Evolutionary conservation across 1,284 basidiomycete genomes (phyloP).

Genomic region (Ceratobasidium sp.): DNA sequence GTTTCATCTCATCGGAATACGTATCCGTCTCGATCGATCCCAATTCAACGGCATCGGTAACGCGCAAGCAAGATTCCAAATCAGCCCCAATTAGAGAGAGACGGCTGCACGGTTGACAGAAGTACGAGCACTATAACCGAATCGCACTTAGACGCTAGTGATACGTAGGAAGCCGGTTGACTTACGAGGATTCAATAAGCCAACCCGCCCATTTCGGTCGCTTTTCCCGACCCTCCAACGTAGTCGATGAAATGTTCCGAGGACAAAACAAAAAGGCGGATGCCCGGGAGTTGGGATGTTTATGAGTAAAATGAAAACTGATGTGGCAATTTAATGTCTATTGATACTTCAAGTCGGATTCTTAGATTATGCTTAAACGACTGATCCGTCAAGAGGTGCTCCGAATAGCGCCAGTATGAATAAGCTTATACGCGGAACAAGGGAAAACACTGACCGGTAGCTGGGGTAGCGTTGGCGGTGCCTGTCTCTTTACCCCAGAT

Average conservation of each 20-base stretch:
- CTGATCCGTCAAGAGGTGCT: slow-evolving; percentile 75
- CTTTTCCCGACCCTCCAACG: slow-evolving; percentile 51
- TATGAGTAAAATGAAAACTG: slow-evolving; percentile 76
- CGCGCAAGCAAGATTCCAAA: slow-evolving; percentile 81
- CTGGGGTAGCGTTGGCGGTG: too few relatives aligned
- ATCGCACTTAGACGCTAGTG: background rate
- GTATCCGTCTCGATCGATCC: slow-evolving; percentile 95
- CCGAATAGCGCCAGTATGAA: slow-evolving; percentile 76
- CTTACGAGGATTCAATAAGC: slow-evolving; percentile 84
- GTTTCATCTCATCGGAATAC: slow-evolving; percentile 50
- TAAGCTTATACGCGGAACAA: slow-evolving; percentile 65
- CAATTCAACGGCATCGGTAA: slow-evolving; percentile 92
- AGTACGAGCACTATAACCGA: slow-evolving; percentile 63
- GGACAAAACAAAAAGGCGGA: slow-evolving; percentile 79
- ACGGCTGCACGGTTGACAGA: slow-evolving; percentile 81
- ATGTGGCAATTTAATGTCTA: slow-evolving; percentile 63
- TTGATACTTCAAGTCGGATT: slow-evolving; percentile 32
- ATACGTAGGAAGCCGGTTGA: slow-evolving; percentile 50
- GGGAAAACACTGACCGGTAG: too few relatives aligned
- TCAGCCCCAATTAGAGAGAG: slow-evolving; percentile 81
- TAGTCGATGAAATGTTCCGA: slow-evolving; percentile 61
- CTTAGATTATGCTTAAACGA: slow-evolving; percentile 48
- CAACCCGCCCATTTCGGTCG: slow-evolving; percentile 73
- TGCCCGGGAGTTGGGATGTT: slow-evolving; percentile 76
- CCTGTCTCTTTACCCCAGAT: slow-evolving; percentile 50